A percentile compares a stretch with the other conserved stretches of the same genome.
phyloP scores from a whole-genome alignment of 1,139 yeast species.

The Suhomyces guaymorum region DNA sequence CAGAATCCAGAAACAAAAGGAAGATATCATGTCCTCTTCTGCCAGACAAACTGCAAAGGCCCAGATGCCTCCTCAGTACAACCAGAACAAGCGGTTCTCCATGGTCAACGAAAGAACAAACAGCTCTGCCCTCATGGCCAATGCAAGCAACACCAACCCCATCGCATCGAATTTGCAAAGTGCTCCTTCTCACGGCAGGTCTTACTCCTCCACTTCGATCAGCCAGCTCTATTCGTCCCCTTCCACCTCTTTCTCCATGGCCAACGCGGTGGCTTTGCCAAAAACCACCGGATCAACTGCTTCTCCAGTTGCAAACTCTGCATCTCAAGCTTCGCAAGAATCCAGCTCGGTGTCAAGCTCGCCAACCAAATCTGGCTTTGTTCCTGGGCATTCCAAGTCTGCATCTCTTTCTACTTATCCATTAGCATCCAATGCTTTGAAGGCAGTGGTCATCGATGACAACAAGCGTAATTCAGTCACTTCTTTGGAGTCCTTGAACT shows the following conservation, averaged over 20 bases:
- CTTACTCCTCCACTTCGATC: slow-evolving; percentile 47
- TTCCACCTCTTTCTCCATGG: slow-evolving; percentile 53
- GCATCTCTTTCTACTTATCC: slow-evolving; percentile 39
- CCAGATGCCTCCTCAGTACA: slow-evolving; percentile 13
- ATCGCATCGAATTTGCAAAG: slow-evolving; percentile 5
- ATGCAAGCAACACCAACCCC: slow-evolving; percentile 14
- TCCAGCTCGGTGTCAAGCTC: slow-evolving; percentile 14
- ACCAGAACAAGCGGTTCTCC: slow-evolving; percentile 41
- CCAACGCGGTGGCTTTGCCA: slow-evolving; percentile 45
- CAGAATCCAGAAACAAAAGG: slow-evolving; percentile 43
- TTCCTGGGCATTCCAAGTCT: slow-evolving; percentile 38
- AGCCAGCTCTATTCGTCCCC: slow-evolving; percentile 49
- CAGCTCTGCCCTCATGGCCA: slow-evolving; percentile 35
- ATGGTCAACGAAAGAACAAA: slow-evolving; percentile 48
- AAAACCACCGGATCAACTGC: slow-evolving; percentile 8
- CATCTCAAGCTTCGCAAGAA: slow-evolving; percentile 4
- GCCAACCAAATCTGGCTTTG: slow-evolving; percentile 24
- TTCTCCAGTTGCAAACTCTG: slow-evolving; percentile 4
- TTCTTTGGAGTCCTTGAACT: slow-evolving; percentile 19
- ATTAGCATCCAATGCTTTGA: slow-evolving; percentile 64
- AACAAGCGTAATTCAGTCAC: slow-evolving; percentile 24
- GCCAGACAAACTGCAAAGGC: slow-evolving; percentile 6
- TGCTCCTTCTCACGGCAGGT: slow-evolving; percentile 33
- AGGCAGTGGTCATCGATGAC: slow-evolving; percentile 59
- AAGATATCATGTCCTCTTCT: slow-evolving; percentile 9